Conservation (phyloP, 2,329 filamentous ascomycete genomes). For the Dactylellina cionopaga region DNA sequence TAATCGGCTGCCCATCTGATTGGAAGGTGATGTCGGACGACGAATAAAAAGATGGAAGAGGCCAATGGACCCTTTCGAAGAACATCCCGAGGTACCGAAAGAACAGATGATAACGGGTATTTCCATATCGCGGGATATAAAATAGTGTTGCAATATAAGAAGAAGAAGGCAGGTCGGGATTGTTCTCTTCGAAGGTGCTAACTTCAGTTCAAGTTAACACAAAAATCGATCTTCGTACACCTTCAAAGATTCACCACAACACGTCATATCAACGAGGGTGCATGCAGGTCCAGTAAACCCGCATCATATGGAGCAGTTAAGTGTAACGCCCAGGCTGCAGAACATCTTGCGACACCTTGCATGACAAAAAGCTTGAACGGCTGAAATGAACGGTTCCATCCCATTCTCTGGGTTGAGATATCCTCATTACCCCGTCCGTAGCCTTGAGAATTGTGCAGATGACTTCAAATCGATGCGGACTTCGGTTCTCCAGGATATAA, state of each 20-base stretch:
- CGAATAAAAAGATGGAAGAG: not conserved
- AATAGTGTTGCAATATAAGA: conserved; percentile 2
- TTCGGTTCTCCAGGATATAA: no score
- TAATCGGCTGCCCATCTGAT: conserved; percentile 7
- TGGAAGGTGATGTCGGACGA: conserved; percentile 25
- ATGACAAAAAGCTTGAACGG: conserved; percentile 13
- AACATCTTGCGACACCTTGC: conserved; percentile 2
- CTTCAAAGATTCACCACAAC: conserved; percentile 15
- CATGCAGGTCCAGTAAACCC: no score
- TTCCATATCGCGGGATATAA: conserved; percentile 7
- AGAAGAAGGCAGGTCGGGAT: conserved; percentile 14
- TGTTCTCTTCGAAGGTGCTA: not conserved
- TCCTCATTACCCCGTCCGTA: no score
- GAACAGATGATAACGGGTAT: not conserved
- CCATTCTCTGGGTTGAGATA: no score
- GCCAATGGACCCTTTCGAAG: conserved; percentile 5
- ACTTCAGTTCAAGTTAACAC: not conserved
- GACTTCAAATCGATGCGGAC: no score
- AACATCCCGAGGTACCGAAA: not conserved
- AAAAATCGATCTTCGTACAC: not conserved
- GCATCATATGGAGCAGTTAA: no score
- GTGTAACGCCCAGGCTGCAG: not conserved
- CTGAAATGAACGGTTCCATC: no score
- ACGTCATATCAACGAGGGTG: conserved; percentile 15
- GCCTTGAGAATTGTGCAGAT: no score